These are phyloP conservation scores for Talaromyces verruculosus DNA, from an alignment of 2,329 filamentous ascomycete species.

Conservation along the genomic window DNA sequence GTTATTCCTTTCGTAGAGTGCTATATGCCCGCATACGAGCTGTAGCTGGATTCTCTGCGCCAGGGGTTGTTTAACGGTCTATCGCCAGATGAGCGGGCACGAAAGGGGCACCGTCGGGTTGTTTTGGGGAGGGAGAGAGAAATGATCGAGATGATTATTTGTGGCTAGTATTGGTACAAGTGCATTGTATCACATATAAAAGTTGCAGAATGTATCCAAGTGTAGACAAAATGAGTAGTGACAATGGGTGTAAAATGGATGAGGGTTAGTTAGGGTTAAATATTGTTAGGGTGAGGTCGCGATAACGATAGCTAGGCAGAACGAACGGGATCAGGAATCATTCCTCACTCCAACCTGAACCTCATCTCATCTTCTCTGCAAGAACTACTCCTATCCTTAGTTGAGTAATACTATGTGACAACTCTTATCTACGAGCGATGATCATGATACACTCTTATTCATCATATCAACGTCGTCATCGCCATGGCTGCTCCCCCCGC, in stretches of 20 bases:
- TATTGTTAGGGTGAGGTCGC: not conserved
- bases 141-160: not conserved
- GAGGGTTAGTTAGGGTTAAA: not conserved
- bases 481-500: slow-evolving; percentile 38
- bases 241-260: not conserved
- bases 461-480: not conserved
- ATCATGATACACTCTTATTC: not conserved
- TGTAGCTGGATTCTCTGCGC: slow-evolving; percentile 25
- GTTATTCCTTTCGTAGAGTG: slow-evolving; percentile 24
- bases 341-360: not conserved
- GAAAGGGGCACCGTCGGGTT: not conserved
- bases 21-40: slow-evolving; percentile 27
- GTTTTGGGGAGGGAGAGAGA: not conserved
- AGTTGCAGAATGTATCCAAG: not conserved
- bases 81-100: slow-evolving; percentile 9
- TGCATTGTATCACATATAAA: not conserved
- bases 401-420: not conserved
- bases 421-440: not conserved
- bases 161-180: not conserved
- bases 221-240: not conserved
- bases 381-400: not conserved
- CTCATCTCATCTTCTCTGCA: not conserved
- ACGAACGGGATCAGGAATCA: not conserved
- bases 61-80: slow-evolving; percentile 19
- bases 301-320: not conserved